Percentiles rank a stretch among this genome's conserved stretches.
Conservation (phyloP, 2,329 filamentous ascomycete species). For the Beauveria bassiana region DNA sequence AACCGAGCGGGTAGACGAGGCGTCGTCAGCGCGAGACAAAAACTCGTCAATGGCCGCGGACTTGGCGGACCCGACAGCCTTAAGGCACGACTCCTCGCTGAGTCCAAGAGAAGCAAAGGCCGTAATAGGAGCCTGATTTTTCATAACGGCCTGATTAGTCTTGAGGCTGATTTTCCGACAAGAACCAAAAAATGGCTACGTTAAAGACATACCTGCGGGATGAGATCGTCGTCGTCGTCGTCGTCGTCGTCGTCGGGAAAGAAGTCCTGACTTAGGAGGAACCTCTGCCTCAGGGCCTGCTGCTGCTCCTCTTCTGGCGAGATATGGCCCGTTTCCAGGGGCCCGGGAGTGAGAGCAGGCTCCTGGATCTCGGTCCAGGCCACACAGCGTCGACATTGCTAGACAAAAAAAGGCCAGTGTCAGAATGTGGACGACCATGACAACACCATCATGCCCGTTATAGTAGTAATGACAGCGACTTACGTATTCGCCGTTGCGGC, state of each 20-base stretch:
- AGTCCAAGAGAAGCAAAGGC: conserved; percentile 18
- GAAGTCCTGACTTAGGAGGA: not conserved
- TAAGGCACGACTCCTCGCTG: not conserved
- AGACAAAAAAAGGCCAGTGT: not conserved
- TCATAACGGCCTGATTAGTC: not conserved
- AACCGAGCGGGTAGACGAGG: not conserved
- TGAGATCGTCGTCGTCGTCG: not conserved
- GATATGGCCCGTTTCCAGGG: conserved; percentile 26
- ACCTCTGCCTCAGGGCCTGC: not conserved
- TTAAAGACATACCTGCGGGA: not conserved
- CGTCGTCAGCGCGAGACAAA: not conserved
- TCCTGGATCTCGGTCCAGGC: conserved; percentile 31
- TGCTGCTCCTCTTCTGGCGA: conserved; percentile 22
- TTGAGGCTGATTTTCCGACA: not conserved
- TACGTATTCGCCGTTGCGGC: conserved; percentile 23
- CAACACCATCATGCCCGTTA: not conserved
- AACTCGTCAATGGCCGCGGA: not conserved
- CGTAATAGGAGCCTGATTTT: conserved; percentile 21
- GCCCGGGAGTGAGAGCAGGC: conserved; percentile 21
- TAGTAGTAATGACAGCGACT: conserved; percentile 10
- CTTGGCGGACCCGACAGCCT: not conserved
- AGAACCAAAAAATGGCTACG: not conserved
- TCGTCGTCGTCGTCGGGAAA: not conserved
- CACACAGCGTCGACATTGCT: conserved; percentile 28
- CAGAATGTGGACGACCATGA: not conserved